Evolutionary conservation across 176 grass and related monocot species (phyloP).

Genomic region (Lolium multiflorum): DNA sequence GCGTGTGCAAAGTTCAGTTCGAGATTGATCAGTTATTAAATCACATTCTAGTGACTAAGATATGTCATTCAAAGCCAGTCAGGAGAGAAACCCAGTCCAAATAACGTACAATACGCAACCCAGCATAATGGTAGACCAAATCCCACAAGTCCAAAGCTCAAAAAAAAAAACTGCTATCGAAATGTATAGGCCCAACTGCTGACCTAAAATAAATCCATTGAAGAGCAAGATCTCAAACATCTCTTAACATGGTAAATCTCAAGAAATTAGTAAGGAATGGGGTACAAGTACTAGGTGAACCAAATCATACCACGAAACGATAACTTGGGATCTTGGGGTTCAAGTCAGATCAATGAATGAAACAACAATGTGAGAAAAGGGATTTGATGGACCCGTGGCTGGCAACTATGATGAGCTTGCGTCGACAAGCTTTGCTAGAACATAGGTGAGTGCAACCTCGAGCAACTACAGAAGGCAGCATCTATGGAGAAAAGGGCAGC

Average conservation of each 20-base stretch:
- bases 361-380: neutral
- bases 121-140: neutral
- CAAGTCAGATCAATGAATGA: slow-evolving; percentile 1
- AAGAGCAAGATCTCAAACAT: slow-evolving; percentile 10
- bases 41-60: neutral
- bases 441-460: neutral
- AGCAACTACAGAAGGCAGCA: neutral
- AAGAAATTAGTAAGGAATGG: neutral
- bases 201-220: neutral
- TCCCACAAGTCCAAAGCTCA: neutral
- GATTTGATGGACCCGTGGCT: neutral
- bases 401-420: neutral
- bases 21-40: slow-evolving; percentile 14
- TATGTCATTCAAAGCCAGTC: neutral
- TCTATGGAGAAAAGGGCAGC: neutral
- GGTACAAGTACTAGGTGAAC: neutral
- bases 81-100: neutral
- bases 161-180: neutral
- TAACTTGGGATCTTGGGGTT: neutral
- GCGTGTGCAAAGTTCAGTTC: neutral
- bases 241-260: neutral
- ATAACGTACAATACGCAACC: neutral
- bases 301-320: neutral
- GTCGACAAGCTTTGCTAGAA: neutral
- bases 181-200: neutral